phyloP scores from a whole-genome alignment of 2,329 filamentous ascomycete genomes.

The Colletotrichum sp. region DNA sequence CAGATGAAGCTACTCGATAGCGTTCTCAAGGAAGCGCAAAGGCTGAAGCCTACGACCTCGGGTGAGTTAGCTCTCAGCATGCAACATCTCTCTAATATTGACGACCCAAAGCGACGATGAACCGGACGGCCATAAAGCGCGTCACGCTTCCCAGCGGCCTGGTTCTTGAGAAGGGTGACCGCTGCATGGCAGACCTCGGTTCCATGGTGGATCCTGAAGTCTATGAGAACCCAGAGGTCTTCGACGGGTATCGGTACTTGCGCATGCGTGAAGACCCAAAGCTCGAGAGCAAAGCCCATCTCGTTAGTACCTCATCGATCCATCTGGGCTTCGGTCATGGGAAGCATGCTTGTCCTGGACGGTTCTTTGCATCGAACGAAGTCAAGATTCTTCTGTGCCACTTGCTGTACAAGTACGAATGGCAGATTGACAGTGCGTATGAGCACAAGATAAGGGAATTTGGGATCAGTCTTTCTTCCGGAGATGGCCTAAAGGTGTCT shows the following conservation, averaged over 20 bases:
- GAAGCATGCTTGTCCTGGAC: background rate
- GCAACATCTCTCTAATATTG: rapidly evolving
- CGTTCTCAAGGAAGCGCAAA: background rate
- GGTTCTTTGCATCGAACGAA: background rate
- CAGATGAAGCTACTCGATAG: background rate
- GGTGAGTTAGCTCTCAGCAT: background rate
- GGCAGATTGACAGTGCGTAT: background rate
- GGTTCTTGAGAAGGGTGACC: background rate
- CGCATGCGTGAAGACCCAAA: background rate
- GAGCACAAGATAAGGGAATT: background rate
- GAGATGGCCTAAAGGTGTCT: background rate
- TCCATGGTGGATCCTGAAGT: background rate
- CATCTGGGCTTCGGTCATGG: background rate
- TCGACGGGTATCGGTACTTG: background rate
- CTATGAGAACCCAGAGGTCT: background rate
- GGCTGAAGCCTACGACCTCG: background rate
- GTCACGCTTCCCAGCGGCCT: background rate
- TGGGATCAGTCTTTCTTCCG: background rate
- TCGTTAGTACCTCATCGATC: background rate
- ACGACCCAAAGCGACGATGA: background rate
- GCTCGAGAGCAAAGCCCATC: background rate
- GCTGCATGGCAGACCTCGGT: background rate
- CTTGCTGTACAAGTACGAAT: background rate
- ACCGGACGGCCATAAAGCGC: background rate
- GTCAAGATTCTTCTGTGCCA: background rate